Evolutionary conservation across 1,284 basidiomycete genomes (phyloP).

Genomic region (Sphagnurus paluster): DNA sequence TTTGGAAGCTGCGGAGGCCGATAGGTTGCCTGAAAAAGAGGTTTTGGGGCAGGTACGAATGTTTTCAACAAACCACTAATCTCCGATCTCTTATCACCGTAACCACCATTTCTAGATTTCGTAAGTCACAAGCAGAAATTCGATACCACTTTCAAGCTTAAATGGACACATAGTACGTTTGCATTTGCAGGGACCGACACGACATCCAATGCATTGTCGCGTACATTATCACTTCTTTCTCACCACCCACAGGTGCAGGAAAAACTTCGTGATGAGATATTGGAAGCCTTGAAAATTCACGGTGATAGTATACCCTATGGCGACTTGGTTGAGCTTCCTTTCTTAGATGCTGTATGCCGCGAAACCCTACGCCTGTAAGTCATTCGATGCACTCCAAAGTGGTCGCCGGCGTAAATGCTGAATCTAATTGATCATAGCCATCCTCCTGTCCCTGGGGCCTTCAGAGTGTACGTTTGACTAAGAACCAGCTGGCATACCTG

Average conservation of each 20-base stretch:
- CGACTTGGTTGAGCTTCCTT: slow-evolving; percentile 32
- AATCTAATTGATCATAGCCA: background rate
- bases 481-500: too few relatives aligned
- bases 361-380: slow-evolving; percentile 32
- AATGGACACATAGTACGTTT: slow-evolving; percentile 32
- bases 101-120: slow-evolving; percentile 31
- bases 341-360: slow-evolving; percentile 38
- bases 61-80: too few relatives aligned
- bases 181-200: slow-evolving; percentile 49
- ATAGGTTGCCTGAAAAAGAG: slow-evolving; percentile 20
- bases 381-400: too few relatives aligned
- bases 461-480: too few relatives aligned
- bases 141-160: background rate
- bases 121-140: slow-evolving; percentile 26
- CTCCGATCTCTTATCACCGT: slow-evolving; percentile 14
- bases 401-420: too few relatives aligned
- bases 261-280: slow-evolving; percentile 36
- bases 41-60: slow-evolving; percentile 10
- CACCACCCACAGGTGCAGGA: slow-evolving; percentile 36
- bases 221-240: slow-evolving; percentile 38
- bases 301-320: slow-evolving; percentile 34
- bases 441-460: too few relatives aligned
- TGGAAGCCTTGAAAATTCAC: slow-evolving; percentile 24
- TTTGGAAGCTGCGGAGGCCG: slow-evolving; percentile 19
- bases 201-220: slow-evolving; percentile 40